phyloP scores from a whole-genome alignment of 345 rosid species.

The Pistacia vera region DNA sequence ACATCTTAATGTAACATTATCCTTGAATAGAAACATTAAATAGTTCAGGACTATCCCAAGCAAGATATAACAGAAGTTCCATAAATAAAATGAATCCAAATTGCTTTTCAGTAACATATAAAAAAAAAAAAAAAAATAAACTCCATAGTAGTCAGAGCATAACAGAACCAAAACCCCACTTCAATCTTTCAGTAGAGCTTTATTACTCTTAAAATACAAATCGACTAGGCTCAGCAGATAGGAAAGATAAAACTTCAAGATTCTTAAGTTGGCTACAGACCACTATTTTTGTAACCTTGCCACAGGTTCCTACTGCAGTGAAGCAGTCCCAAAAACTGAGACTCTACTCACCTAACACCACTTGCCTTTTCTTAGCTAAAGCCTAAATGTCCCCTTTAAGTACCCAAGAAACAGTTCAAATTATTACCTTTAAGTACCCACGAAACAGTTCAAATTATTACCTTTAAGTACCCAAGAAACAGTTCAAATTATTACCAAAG shows the following conservation, averaged over 20 bases:
- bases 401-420: not conserved
- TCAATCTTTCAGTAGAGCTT: not conserved
- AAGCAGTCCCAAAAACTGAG: not conserved
- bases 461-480: not conserved
- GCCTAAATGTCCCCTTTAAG: not conserved
- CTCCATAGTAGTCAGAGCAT: not conserved
- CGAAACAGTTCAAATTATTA: not conserved
- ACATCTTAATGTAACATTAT: not conserved
- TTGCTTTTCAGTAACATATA: not conserved
- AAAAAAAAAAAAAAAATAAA: not conserved
- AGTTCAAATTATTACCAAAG: not conserved
- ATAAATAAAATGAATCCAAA: not conserved
- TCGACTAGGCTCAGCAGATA: not conserved
- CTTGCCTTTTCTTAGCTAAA: not conserved
- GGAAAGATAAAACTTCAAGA: not conserved
- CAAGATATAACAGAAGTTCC: not conserved
- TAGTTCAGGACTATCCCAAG: not conserved
- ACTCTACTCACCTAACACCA: not conserved
- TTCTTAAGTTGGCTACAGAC: slow-evolving; percentile 2
- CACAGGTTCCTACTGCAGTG: not conserved
- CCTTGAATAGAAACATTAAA: not conserved
- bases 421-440: too few species aligned
- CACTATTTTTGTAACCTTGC: not conserved
- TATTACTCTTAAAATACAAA: not conserved
- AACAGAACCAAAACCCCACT: not conserved